Evolutionary conservation across 257 asterid genomes (phyloP), one percentile per base, ranked within the genome.

Genomic region (Nicotiana tomentosiformis): DNA sequence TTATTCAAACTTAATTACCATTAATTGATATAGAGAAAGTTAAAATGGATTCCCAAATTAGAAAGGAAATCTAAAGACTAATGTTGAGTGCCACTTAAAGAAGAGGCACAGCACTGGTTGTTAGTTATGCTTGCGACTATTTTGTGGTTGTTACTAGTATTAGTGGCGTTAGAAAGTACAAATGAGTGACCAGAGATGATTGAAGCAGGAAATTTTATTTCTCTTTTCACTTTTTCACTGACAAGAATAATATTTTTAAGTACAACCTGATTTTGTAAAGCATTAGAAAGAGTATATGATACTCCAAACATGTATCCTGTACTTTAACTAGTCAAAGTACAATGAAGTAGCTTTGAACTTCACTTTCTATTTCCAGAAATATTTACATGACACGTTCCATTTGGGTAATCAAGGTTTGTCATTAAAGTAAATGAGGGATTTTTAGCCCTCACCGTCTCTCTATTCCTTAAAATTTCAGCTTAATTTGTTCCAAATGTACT

Each of bases 151-250:
- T 49, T 74, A 68, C 53, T 15, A 33, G 15, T 67, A 67, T 33
- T 67, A 72, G 15, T 49, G 62, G 80, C 80, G 15, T 46, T 49
- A 30, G 20, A 26, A 26, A 49, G 80, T 74, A 49, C 43, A 72
- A 70, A 74, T 74, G 80, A 72, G 79, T 74, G 79, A 74, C 62
- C 5, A 46, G 14, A 72, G 79, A 58, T 72, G 37, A 23, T 72
- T 49, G 46, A 23, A 72, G 23, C 35, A 20, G 60, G 3, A 46
- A 46, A 37, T 72, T 46, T 39, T 72, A 20, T 0, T 72, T 46
- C 23, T 12, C 23, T 56, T 11, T 74, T 49, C 33, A 23, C 23
- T 20, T 69, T 69, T 49, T 46, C 7, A 74, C 43, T 49, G 79
- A 1, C 62, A 49, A 5, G 39, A 49, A 74, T 26, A 49, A 26